Percentiles rank a stretch among this genome's conserved stretches.
phyloP scores from a whole-genome alignment of 2,329 filamentous ascomycete species.

The Cladorrhinum sp. region DNA sequence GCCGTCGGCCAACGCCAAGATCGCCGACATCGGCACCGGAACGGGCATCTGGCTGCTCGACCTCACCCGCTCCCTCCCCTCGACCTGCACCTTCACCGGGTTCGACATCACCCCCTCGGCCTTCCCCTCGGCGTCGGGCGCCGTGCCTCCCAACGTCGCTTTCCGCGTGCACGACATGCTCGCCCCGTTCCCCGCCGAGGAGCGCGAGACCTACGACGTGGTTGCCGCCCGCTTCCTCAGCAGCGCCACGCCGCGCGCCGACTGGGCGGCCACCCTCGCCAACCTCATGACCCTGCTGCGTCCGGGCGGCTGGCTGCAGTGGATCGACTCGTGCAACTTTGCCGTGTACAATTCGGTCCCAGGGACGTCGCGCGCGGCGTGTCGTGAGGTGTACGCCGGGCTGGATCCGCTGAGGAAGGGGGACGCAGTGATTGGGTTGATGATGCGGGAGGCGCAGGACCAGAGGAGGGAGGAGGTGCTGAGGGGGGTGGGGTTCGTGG shows the following conservation, averaged over 20 bases:
- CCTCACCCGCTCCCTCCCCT: not conserved
- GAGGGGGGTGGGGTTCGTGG: conserved; percentile 12
- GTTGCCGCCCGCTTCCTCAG: not conserved
- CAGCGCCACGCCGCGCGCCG: not conserved
- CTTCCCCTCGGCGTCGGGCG: not conserved
- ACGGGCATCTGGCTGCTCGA: conserved; percentile 9
- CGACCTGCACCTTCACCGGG: not conserved
- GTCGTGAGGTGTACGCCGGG: conserved; percentile 1
- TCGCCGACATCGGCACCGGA: conserved; percentile 15
- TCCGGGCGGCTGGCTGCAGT: conserved; percentile 8
- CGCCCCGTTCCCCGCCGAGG: not conserved
- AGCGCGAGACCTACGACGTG: not conserved
- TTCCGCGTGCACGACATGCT: conserved; percentile 2
- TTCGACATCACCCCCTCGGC: not conserved
- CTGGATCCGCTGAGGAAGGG: not conserved
- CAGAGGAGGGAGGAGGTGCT: conserved; percentile 7
- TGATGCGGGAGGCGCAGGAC: conserved; percentile 16
- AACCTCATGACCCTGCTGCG: conserved; percentile 2
- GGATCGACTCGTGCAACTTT: conserved; percentile 2
- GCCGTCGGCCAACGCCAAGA: conserved; percentile 24
- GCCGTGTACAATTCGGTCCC: not conserved
- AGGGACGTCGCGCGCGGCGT: not conserved
- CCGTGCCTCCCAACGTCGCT: not conserved
- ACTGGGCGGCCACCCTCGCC: not conserved
- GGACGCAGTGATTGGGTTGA: conserved; percentile 21